phyloP scores from a whole-genome alignment of 2,329 filamentous ascomycete species.

The Epichloe gansuensis region DNA sequence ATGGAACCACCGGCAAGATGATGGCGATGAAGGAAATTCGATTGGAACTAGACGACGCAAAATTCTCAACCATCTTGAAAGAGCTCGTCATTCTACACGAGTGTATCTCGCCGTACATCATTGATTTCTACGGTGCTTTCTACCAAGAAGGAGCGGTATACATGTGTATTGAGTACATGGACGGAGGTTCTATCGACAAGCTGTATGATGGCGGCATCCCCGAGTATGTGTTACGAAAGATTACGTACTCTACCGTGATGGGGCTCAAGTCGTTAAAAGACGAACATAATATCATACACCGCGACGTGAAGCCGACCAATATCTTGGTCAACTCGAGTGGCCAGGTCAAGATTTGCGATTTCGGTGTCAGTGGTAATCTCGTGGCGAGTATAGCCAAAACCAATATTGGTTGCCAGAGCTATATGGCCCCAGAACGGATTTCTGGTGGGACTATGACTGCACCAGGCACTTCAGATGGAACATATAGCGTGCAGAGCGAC shows the following conservation, averaged over 20 bases:
- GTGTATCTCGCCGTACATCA: conserved; percentile 89
- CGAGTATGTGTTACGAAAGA: conserved; percentile 77
- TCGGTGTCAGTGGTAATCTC: conserved; percentile 90
- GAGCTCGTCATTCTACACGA: conserved; percentile 93
- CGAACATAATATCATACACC: conserved; percentile 97
- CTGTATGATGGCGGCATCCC: conserved; percentile 84
- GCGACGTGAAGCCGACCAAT: conserved; percentile 98
- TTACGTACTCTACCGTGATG: conserved; percentile 79
- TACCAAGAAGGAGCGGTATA: conserved; percentile 98
- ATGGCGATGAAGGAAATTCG: conserved; percentile 99
- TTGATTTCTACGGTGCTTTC: conserved; percentile 97
- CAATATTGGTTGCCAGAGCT: conserved; percentile 97
- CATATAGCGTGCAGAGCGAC: conserved; percentile 95
- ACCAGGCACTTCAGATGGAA: conserved; percentile 58
- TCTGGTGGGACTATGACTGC: conserved; percentile 70
- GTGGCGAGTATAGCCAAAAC: conserved; percentile 97
- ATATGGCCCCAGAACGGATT: conserved; percentile 97
- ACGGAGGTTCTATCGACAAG: conserved; percentile 95
- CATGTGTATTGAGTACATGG: conserved; percentile 99
- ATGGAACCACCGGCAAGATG: conserved; percentile 53
- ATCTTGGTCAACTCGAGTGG: conserved; percentile 83
- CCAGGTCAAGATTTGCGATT: conserved; percentile 96
- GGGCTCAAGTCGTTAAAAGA: conserved; percentile 90
- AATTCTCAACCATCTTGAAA: conserved; percentile 95
- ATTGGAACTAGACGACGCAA: conserved; percentile 87